Base-by-base conservation (phyloP, 495 filamentous ascomycete genomes). In the Trichoderma orchidacearum region DNA sequence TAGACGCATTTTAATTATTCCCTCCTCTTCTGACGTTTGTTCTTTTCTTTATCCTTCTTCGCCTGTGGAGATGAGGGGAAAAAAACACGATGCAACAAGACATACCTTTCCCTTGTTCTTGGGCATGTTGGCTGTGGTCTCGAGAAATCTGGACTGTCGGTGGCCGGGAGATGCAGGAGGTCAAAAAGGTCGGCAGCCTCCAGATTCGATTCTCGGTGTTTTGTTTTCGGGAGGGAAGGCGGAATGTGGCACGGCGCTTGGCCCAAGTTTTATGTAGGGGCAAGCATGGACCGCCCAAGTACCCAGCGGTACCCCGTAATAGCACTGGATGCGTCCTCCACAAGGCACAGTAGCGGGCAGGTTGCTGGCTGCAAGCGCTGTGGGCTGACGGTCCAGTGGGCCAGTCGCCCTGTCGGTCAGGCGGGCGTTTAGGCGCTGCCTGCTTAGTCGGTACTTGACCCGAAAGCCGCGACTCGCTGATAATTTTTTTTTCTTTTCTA, bases 21-120 rank as follows among this genome's bases (percentile, higher is more conserved):
- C 21, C 4, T 23, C 41, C 41, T 27, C 15, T 53, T 35, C 32
- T 35, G 32, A 8, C 32, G 3, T 30, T 53, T 53, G 13, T 30
- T 52, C 17, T 51, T 29, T 52, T 29, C 25, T 51, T 52, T 53
- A 30, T 18, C 67, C 66, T 64, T 64, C 60, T 68, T 64, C 35
- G 65, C 65, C 61, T 67, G 63, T 27, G 61, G 25, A 51, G 63
- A 57, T 61, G 65, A 64, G 61, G 63, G 64, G 62, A 61, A 57
- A 60, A 58, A 57, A 54, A n/a, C n/a, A n/a, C n/a, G 31, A 41
- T 36, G 51, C 36, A 56, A 38, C 7, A 55, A 54, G 9, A 68
- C 84, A 65, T 83, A 94, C 90, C 73, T 95, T 95, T 85, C 90
- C 90, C 85, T 95, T 95, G 68, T 95, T 95, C 89, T 95, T 95